Evolutionary conservation across 768 basidiomycete genomes (phyloP), one percentile per base, ranked within the genome.

Genomic region (Rhizopogon rudus): DNA sequence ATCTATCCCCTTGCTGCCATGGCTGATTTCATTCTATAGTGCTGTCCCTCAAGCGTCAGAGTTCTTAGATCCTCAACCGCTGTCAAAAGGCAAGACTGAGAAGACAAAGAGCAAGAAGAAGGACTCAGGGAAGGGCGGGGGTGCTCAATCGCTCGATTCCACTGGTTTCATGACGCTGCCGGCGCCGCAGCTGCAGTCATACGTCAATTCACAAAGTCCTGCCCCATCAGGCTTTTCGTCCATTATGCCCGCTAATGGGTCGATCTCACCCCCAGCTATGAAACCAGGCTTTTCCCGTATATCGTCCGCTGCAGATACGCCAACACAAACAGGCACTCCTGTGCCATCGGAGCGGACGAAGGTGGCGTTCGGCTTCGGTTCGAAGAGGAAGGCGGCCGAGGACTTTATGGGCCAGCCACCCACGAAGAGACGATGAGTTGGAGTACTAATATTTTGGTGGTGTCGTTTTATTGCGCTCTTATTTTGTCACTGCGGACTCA

Each of bases 11-110:
- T 28, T 0, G 10, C 9, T 43, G 44, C 13, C 6, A 14, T 40
- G 7, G 64, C 55, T 64, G 22, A 57, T 45, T 44, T 6, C 49
- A n/a, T 20, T 41, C 37, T 68, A 3, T 57, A 93, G 91, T 52
- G 90, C 91, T 54, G 91, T 93, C 5, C 91, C 91, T n/a, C 91
- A 92, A 72, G 84, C 81, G 5, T 77, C 81, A 1, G 88, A 90
- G 60, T 91, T 91, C 68, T 73, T 93, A 52, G 91, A 93, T 59
- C 76, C 84, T 14, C 89, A 89, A 59, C 88, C 88, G 3, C 73
- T 93, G 12, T 81, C 87, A 0, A 93, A 93, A 67, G 86, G 87
- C 37, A 92, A 91, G 71, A 87, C 88, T 5, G 88, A 90, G 65
- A 90, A 88, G 69, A 76, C 79, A 55, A 91, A 89, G 70, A 86